Conservation (phyloP, 768 basidiomycete species). For the Cubamyces lactineus region DNA sequence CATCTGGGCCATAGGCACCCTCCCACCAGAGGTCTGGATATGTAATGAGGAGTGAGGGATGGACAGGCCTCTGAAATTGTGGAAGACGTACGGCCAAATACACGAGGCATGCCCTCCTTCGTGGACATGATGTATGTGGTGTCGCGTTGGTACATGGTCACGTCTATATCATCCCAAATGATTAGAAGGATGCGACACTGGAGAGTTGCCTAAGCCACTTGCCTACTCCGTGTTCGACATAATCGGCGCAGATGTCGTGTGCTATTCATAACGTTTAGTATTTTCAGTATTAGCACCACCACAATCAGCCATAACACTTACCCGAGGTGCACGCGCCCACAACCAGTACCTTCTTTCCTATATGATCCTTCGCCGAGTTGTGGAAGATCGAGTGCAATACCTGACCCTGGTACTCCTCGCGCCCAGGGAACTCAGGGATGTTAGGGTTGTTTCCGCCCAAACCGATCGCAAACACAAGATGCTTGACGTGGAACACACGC, state of each 20-base stretch:
- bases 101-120: constrained; percentile 39
- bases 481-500: constrained; percentile 35
- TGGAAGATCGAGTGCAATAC: constrained; percentile 63
- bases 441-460: constrained; percentile 43
- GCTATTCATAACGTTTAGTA: constrained; percentile 28
- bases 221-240: constrained; percentile 49
- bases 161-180: constrained; percentile 39
- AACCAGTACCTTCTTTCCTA: constrained; percentile 72
- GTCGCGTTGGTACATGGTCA: constrained; percentile 62
- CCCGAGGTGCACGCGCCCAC: constrained; percentile 69
- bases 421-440: constrained; percentile 38
- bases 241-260: constrained; percentile 55
- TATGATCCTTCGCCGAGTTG: constrained; percentile 55
- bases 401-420: constrained; percentile 66
- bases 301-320: constrained; percentile 11
- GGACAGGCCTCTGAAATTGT: neutral
- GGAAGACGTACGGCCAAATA: constrained; percentile 34
- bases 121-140: constrained; percentile 51
- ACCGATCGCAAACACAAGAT: constrained; percentile 46
- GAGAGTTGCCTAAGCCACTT: constrained; percentile 11
- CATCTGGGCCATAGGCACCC: constrained; percentile 48
- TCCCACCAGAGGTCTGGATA: constrained; percentile 45
- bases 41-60: neutral
- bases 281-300: neutral
- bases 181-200: neutral